These are phyloP conservation scores for Plectosphaerella cucumerina DNA, from an alignment of 2,329 filamentous ascomycete species.

Conservation along the genomic window DNA sequence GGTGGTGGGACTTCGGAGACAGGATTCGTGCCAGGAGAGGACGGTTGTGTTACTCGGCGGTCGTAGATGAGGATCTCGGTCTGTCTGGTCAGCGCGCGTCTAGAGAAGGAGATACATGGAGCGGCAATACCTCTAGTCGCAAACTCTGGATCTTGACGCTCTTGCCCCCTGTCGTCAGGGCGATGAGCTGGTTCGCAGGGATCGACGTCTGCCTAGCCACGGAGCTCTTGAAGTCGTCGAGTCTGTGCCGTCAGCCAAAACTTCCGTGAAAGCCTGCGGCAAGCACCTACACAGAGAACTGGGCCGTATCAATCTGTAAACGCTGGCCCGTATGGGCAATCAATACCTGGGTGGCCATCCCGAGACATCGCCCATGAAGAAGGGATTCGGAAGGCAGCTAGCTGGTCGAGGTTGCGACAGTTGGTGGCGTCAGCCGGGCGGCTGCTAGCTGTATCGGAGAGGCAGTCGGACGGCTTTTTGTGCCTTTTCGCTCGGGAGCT, in stretches of 20 bases:
- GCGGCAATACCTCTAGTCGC: slow-evolving; percentile 63
- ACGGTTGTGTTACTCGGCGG: slow-evolving; percentile 64
- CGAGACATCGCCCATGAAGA: slow-evolving; percentile 42
- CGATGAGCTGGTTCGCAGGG: slow-evolving; percentile 73
- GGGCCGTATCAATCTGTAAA: slow-evolving; percentile 71
- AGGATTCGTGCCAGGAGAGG: slow-evolving; percentile 40
- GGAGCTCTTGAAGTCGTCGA: slow-evolving; percentile 83
- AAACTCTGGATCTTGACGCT: slow-evolving; percentile 78
- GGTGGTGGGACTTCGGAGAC: slow-evolving; percentile 47
- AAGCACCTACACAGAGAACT: slow-evolving; percentile 65
- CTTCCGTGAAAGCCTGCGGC: background rate
- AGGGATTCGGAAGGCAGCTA: background rate
- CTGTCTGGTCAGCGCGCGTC: slow-evolving; percentile 33
- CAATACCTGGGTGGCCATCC: slow-evolving; percentile 86
- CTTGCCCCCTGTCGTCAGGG: slow-evolving; percentile 80
- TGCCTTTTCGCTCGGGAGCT: no score
- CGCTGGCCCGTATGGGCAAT: slow-evolving; percentile 90
- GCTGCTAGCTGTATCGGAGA: no score
- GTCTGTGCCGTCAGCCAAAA: slow-evolving; percentile 37
- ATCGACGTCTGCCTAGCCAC: slow-evolving; percentile 73
- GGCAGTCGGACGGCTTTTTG: no score
- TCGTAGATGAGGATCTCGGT: slow-evolving; percentile 92
- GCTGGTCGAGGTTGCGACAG: background rate
- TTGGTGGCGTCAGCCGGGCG: background rate
- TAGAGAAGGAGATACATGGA: background rate